phyloP scores from a whole-genome alignment of 208 protist genomes.

The Wallacemonas sp. region DNA sequence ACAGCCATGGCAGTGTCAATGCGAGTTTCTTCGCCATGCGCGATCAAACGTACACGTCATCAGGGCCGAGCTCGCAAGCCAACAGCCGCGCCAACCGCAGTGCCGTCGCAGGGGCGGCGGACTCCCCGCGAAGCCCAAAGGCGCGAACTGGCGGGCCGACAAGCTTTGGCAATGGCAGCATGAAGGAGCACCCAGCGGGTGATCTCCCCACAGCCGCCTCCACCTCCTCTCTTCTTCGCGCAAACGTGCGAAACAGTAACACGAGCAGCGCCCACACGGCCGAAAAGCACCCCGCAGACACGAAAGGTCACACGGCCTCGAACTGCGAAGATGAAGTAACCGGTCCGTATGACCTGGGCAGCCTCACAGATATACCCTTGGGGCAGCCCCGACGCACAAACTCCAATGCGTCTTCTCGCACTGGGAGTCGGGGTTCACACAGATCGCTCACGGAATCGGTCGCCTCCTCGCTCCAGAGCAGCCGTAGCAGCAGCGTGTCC shows the following conservation, averaged over 20 bases:
- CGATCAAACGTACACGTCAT: neutral
- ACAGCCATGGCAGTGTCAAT: neutral
- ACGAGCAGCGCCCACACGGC: too few relatives aligned
- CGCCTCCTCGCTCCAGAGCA: conserved; percentile 1
- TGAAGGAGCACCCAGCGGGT: neutral
- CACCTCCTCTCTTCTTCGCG: neutral
- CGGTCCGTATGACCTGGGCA: neutral
- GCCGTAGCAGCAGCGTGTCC: conserved; percentile 8
- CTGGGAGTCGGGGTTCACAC: neutral
- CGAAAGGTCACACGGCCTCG: neutral
- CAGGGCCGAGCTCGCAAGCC: neutral
- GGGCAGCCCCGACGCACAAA: neutral
- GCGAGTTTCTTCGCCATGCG: conserved; percentile 12
- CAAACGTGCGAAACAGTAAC: too few relatives aligned
- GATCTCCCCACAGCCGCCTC: neutral
- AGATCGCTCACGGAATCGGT: conserved; percentile 4
- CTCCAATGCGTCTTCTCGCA: conserved; percentile 2
- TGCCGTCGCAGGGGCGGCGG: neutral
- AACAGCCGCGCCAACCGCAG: neutral
- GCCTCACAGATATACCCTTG: neutral
- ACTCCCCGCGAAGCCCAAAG: neutral
- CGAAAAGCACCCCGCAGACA: neutral
- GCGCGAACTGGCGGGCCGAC: neutral
- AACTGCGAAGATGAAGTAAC: too few relatives aligned
- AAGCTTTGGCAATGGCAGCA: neutral